Percentiles rank a stretch among this genome's conserved stretches.
These are phyloP conservation scores for Gastroboletus turbinatus DNA, from an alignment of 1,284 basidiomycete species.

Conservation along the genomic window DNA sequence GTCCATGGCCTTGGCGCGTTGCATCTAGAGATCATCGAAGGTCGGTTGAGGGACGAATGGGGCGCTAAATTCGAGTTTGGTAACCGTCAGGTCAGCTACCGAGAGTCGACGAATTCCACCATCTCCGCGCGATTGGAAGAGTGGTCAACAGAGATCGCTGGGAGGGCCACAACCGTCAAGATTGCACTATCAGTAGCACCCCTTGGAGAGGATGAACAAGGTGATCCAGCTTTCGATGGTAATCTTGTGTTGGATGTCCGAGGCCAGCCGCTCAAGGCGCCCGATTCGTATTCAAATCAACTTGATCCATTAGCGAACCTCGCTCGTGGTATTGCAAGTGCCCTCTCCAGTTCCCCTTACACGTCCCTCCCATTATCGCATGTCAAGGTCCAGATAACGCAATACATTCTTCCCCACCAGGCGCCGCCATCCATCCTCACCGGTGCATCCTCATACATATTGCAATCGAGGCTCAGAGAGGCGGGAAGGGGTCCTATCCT, in stretches of 20 bases:
- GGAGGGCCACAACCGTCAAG: conserved; percentile 46
- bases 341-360: conserved; percentile 74
- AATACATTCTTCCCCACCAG: conserved; percentile 42
- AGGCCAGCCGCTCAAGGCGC: conserved; percentile 52
- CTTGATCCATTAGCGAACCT: conserved; percentile 49
- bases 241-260: conserved; percentile 62
- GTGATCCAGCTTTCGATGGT: conserved; percentile 70
- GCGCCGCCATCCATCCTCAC: conserved; percentile 54
- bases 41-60: conserved; percentile 79
- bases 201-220: conserved; percentile 53
- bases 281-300: conserved; percentile 47
- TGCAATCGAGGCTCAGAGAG: conserved; percentile 58
- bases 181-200: conserved; percentile 55
- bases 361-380: conserved; percentile 67
- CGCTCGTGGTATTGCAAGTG: conserved; percentile 63
- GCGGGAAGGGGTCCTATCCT: conserved; percentile 68
- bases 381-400: conserved; percentile 54
- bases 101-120: conserved; percentile 60
- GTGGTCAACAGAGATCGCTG: conserved; percentile 64
- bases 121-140: conserved; percentile 34
- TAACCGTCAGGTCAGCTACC: conserved; percentile 74
- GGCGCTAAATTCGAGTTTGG: conserved; percentile 78
- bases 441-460: conserved; percentile 61
- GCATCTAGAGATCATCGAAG: conserved; percentile 86
- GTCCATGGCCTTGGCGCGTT: conserved; percentile 84